Base-by-base conservation (phyloP, 768 basidiomycete genomes). In the Dictyophora rubrovolvata region DNA sequence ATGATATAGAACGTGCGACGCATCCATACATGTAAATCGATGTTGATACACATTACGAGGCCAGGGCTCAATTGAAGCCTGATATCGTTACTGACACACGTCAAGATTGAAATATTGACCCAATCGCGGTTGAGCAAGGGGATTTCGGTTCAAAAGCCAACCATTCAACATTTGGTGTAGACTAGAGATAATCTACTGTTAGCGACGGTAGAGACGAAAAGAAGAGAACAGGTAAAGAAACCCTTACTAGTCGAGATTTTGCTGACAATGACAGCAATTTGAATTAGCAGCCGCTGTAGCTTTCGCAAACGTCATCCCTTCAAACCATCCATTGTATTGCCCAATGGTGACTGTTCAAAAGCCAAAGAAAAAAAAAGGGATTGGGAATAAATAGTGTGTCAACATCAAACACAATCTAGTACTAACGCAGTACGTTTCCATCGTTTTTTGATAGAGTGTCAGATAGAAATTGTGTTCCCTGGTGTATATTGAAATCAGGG, bases 221-320 rank as follows among this genome's bases (percentile, higher is more conserved):
- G 48, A 36, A 54, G 53, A 42, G 34, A 16, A 28, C 6, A 48
- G 53, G 16, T 16, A 50, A 11, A 35, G 22, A 18, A 55, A 56
- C 34, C 75, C 85, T 65, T 66, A 86, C 87, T 93, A 93, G 72
- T 92, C 91, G 51, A 89, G 75, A 73, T 93, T 93, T 68, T 89
- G 85, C 74, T 91, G 89, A 70, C 85, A 85, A 48, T 68, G 72
- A 71, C 85, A 87, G 73, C 86, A 87, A 53, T 66, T 42, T 1
- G 75, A 71, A 53, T 73, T 54, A 11, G 74, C 77, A 50, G 84
- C 84, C 60, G 80, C 79, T 55, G 82, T 86, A 20, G 85, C 86
- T 23, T 77, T 63, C 0, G 22, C 86, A 53, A 69, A 72, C 23
- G 86, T 89, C 77, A 89, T 72, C n/a, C 79, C 78, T 18, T 54